These are phyloP conservation scores for Aristolochia californica DNA, from an alignment of 164 flowering plant genomes.

Conservation along the genomic window DNA sequence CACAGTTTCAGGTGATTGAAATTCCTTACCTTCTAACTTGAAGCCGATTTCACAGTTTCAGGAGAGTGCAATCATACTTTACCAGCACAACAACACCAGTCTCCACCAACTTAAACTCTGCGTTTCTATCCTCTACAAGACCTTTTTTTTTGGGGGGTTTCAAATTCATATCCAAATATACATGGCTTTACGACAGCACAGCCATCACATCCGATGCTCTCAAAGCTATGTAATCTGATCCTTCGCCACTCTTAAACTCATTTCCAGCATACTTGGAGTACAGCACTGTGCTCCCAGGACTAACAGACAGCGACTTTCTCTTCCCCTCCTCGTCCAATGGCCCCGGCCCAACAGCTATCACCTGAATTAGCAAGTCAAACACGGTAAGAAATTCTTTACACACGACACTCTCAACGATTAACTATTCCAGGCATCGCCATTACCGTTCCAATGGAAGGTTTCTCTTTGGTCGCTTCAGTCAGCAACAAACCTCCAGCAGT, in stretches of 20 bases:
- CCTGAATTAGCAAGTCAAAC: conserved; percentile 21
- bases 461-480: conserved; percentile 71
- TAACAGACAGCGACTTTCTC: conserved; percentile 41
- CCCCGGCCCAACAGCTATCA: conserved; percentile 84
- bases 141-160: too few relatives aligned
- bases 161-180: too few relatives aligned
- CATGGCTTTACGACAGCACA: conserved; percentile 35
- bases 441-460: conserved; percentile 81
- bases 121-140: too few relatives aligned
- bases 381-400: background rate
- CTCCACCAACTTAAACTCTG: too few relatives aligned
- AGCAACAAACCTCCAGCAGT: conserved; percentile 84
- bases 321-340: conserved; percentile 73
- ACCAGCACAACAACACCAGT: too few relatives aligned
- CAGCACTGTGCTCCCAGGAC: conserved; percentile 64
- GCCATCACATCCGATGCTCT: conserved; percentile 89
- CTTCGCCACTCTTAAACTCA: conserved; percentile 82
- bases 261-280: conserved; percentile 90
- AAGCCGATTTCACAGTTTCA: too few relatives aligned
- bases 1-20: too few relatives aligned
- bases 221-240: conserved; percentile 66
- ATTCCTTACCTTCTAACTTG: too few relatives aligned
- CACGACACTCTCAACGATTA: background rate
- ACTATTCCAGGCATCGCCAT: background rate
- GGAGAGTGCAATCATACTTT: too few relatives aligned